Percentiles rank a stretch among this genome's conserved stretches.
Evolutionary conservation across 2,329 filamentous ascomycete species (phyloP).

Genomic region (Huntiella bhutanensis): DNA sequence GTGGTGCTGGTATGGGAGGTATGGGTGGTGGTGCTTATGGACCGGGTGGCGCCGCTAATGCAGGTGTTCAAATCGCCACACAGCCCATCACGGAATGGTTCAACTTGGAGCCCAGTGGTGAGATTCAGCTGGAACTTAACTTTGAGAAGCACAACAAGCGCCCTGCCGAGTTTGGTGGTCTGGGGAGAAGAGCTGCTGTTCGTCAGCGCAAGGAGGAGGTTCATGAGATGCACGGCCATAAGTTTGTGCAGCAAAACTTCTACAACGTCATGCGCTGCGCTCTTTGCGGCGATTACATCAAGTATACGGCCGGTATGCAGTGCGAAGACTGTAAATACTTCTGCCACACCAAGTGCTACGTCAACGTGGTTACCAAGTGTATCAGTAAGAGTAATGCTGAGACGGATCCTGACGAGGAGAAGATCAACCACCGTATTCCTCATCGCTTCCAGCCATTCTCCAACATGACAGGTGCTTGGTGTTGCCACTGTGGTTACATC

Average conservation of each 20-base stretch:
- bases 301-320: slow-evolving; percentile 97
- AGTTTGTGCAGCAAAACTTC: slow-evolving; percentile 95
- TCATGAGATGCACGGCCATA: slow-evolving; percentile 97
- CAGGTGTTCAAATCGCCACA: slow-evolving; percentile 30
- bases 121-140: slow-evolving; percentile 77
- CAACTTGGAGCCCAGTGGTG: slow-evolving; percentile 80
- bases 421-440: slow-evolving; percentile 97
- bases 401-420: slow-evolving; percentile 95
- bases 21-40: slow-evolving; percentile 25
- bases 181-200: slow-evolving; percentile 87
- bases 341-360: slow-evolving; percentile 93
- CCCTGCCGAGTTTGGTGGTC: slow-evolving; percentile 72
- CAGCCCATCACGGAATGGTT: slow-evolving; percentile 85
- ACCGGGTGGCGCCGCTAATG: slow-evolving; percentile 16
- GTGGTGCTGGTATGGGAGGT: slow-evolving; percentile 20
- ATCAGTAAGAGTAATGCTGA: slow-evolving; percentile 99
- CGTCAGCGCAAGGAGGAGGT: slow-evolving; percentile 96
- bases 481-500: slow-evolving; percentile 95
- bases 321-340: slow-evolving; percentile 99
- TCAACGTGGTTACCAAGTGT: slow-evolving; percentile 94
- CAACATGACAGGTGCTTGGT: slow-evolving; percentile 98
- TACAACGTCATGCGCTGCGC: slow-evolving; percentile 99
- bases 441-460: slow-evolving; percentile 94
- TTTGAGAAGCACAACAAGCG: slow-evolving; percentile 81
- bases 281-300: slow-evolving; percentile 92